These are phyloP conservation scores for Penicillium hesseltinei DNA, from an alignment of 2,329 filamentous ascomycete species.

Conservation along the genomic window DNA sequence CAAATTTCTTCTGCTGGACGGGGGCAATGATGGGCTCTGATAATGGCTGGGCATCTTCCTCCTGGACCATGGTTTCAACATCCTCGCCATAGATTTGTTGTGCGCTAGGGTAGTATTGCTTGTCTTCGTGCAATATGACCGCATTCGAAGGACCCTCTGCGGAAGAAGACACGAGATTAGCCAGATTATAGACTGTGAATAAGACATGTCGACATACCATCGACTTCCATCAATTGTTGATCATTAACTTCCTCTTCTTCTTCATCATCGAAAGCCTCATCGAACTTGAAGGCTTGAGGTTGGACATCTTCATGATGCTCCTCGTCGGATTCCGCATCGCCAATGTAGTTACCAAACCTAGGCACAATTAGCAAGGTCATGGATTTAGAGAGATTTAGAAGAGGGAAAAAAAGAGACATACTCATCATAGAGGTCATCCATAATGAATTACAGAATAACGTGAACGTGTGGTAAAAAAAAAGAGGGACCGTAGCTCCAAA, in stretches of 20 bases:
- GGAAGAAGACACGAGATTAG: conserved; percentile 35
- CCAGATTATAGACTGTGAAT: not conserved
- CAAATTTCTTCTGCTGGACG: conserved; percentile 93
- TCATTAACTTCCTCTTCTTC: conserved; percentile 63
- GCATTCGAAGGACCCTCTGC: conserved; percentile 90
- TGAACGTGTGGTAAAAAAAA: conserved; percentile 24
- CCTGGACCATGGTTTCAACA: conserved; percentile 93
- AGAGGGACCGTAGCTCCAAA: conserved; percentile 10
- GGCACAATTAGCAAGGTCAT: conserved; percentile 23
- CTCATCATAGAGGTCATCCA: conserved; percentile 99
- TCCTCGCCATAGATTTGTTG: conserved; percentile 91
- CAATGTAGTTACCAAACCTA: conserved; percentile 98
- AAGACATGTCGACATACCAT: conserved; percentile 55
- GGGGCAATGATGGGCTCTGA: conserved; percentile 91
- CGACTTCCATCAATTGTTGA: conserved; percentile 90
- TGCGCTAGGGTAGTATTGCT: conserved; percentile 98
- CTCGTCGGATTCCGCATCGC: conserved; percentile 87
- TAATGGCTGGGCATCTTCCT: conserved; percentile 93
- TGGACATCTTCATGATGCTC: conserved; percentile 71
- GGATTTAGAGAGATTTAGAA: conserved; percentile 1
- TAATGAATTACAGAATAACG: conserved; percentile 36
- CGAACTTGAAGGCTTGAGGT: conserved; percentile 75
- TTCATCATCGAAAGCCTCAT: conserved; percentile 66
- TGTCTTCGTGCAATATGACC: conserved; percentile 97
- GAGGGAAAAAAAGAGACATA: conserved; percentile 40